Base-by-base conservation (phyloP, 768 basidiomycete species). In the Tulasnella sp. region DNA sequence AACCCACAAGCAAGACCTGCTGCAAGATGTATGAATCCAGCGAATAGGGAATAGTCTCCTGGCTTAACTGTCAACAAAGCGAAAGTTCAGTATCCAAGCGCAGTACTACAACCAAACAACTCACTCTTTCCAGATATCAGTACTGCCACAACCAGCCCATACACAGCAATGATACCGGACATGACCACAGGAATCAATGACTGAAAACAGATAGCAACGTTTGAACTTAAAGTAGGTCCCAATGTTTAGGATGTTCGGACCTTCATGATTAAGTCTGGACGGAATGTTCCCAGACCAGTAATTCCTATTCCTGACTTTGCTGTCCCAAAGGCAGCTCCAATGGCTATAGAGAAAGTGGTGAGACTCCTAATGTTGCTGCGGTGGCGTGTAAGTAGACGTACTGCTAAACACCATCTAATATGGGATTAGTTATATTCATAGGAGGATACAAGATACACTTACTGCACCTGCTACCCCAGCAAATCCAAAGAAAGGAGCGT, bases 221-320 rank as follows among this genome's bases (percentile, higher is more conserved):
- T n/a, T 19, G 25, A 15, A 22, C 10, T 9, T 31, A 9, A 15
- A 5, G 27, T 39, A 16, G 59, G 34, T 4, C 8, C 40, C 45
- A 28, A 33, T 34, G 37, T 37, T 27, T 13, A 19, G 35, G 15
- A n/a, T 1, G 25, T 19, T 61, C 72, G 58, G 59, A 82, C 92
- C 77, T 90, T 98, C 95, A 99, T 99, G 64, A 99, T 88, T 58
- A 98, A 74, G 63, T 99, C 95, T 56, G 95, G 95, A 62, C 77
- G 81, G 70, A 98, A 92, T 43, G 81, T 78, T 48, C 91, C 92
- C 53, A 98, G 69, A 24, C 95, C 93, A 51, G 95, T 81, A 62
- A 98, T 96, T 20, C 92, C 92, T 59, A 99, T 95, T 13, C 95
- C 95, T 32, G 93, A 77, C 67, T 99, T 99, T 24, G 91, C 80